Evolutionary conservation across 495 filamentous ascomycete genomes (phyloP), one percentile per base, ranked within the genome.

Genomic region (Penicillium psychrofluorescens): DNA sequence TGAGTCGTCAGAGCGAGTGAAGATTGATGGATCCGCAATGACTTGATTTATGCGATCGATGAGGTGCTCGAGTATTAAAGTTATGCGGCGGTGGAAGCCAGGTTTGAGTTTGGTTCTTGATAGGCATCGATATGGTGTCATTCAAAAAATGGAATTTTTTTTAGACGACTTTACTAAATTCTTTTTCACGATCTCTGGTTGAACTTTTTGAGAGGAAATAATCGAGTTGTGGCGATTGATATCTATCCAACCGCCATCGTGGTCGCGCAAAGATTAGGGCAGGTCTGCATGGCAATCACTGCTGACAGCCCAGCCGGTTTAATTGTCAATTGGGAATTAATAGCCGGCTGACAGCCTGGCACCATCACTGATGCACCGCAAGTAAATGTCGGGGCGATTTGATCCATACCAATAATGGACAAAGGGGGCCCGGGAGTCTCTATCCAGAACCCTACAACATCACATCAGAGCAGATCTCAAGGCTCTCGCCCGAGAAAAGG

Each of bases 41-140:
- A 40, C 39, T 58, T 55, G 50, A 64, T 62, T 46, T 9, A 41
- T 27, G 39, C 43, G 31, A 34, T 28, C 31, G 40, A 62, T 62
- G 56, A 62, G 59, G 59, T 62, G 59, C 53, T 62, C 36, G 34
- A n/a, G 9, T 8, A 35, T 10, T 6, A 28, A 31, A 40, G 12
- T 29, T 33, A 27, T 29, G 30, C 38, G 35, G 16, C 14, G 33
- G 32, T 29, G 31, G 31, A 6, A 22, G 2, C 6, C 22, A 4
- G 22, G 22, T 22, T 22, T 22, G 22, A 22, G 2, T 22, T 22
- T 22, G 22, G 22, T 22, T 22, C 4, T 22, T 22, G 22, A 22
- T 22, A 22, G 22, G 22, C 4, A 4, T 22, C 22, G 22, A 22
- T 3, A 22, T 22, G 22, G 22, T 22, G 22, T 22, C 22, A 22